Evolutionary conservation across 495 filamentous ascomycete species (phyloP).

Genomic region (Penicillium waksmanii): DNA sequence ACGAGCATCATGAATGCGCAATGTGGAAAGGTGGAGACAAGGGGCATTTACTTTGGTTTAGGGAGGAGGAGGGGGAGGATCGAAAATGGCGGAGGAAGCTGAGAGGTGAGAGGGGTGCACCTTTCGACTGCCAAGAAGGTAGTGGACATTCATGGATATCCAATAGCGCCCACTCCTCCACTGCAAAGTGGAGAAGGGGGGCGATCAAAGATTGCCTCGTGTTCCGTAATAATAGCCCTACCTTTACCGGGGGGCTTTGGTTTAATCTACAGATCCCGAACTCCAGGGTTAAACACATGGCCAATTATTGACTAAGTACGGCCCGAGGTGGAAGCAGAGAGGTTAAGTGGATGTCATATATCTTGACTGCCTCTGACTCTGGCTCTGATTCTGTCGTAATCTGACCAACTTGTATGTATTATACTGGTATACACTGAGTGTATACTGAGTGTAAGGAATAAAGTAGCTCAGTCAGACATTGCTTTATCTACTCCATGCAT

Average conservation of each 20-base stretch:
- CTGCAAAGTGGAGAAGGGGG: conserved; percentile 10
- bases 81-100: conserved; percentile 13
- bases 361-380: too few relatives aligned
- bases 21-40: too few relatives aligned
- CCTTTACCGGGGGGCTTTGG: background rate
- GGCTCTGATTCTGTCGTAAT: too few relatives aligned
- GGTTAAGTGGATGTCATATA: background rate
- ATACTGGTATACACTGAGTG: too few relatives aligned
- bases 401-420: too few relatives aligned
- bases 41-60: conserved; percentile 4
- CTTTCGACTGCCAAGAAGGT: conserved; percentile 17
- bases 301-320: background rate
- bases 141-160: conserved; percentile 13
- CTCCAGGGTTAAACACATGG: conserved; percentile 7
- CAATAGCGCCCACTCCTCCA: conserved; percentile 22
- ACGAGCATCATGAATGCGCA: too few relatives aligned
- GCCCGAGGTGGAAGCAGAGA: background rate
- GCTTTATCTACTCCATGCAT: too few relatives aligned
- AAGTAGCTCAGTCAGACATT: too few relatives aligned
- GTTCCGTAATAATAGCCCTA: background rate
- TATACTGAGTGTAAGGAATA: too few relatives aligned
- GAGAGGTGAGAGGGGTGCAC: conserved; percentile 13
- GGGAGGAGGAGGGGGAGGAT: conserved; percentile 13
- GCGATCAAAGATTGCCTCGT: conserved; percentile 8
- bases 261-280: background rate